Evolutionary conservation across 768 basidiomycete species (phyloP).

Genomic region (Dentipellis sp.): DNA sequence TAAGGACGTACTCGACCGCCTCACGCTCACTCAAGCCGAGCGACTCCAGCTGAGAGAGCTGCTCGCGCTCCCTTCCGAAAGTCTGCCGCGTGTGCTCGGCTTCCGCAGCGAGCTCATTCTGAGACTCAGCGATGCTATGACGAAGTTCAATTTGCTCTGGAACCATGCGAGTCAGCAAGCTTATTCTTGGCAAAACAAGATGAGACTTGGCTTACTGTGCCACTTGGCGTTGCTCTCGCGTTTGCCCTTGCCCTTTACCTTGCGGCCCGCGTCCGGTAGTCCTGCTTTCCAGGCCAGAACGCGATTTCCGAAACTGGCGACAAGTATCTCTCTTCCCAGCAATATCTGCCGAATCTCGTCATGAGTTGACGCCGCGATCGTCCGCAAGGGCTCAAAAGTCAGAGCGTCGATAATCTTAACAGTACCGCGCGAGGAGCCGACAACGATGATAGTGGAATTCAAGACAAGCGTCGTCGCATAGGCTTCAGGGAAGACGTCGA

Average conservation of each 20-base stretch:
- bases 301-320: conserved; percentile 50
- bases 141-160: conserved; percentile 58
- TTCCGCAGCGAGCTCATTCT: conserved; percentile 42
- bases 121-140: conserved; percentile 53
- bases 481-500: conserved; percentile 59
- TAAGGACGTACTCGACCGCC: conserved; percentile 71
- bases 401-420: conserved; percentile 59
- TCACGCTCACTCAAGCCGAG: conserved; percentile 69
- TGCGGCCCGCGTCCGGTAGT: conserved; percentile 26
- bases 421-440: conserved; percentile 55
- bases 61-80: conserved; percentile 46
- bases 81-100: conserved; percentile 24
- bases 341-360: conserved; percentile 46
- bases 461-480: conserved; percentile 56
- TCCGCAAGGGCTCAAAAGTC: conserved; percentile 46
- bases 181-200: not conserved
- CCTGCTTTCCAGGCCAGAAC: conserved; percentile 66
- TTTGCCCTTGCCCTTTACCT: conserved; percentile 18
- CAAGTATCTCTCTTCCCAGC: conserved; percentile 43
- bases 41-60: conserved; percentile 43
- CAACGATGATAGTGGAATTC: conserved; percentile 49
- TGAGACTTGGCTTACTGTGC: conserved; percentile 24
- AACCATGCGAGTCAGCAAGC: not conserved
- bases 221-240: conserved; percentile 22
- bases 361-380: conserved; percentile 36